Conservation (phyloP, 495 filamentous ascomycete genomes). For the Aspergillus saccharolyticus region DNA sequence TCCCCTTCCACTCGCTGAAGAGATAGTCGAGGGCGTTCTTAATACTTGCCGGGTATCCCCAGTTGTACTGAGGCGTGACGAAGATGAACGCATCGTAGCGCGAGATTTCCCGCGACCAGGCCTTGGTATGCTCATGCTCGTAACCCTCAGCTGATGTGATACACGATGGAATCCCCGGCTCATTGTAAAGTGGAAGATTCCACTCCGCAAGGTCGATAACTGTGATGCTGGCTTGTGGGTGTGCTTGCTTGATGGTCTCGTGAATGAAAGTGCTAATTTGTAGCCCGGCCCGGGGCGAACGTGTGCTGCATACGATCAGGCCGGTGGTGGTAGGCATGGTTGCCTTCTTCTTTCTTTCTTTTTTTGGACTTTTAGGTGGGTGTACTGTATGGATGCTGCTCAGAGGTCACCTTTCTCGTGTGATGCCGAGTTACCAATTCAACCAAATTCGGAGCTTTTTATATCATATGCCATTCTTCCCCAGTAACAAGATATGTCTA, state of each 20-base stretch:
- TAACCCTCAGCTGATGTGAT: slow-evolving; percentile 41
- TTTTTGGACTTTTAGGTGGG: neutral
- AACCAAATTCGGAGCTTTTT: neutral
- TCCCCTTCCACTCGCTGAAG: slow-evolving; percentile 54
- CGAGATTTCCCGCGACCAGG: slow-evolving; percentile 47
- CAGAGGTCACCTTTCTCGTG: too few relatives aligned
- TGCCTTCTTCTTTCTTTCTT: neutral
- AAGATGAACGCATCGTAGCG: slow-evolving; percentile 52
- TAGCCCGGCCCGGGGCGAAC: slow-evolving; percentile 8
- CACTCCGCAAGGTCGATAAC: slow-evolving; percentile 47
- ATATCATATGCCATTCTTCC: neutral
- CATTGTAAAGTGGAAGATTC: slow-evolving; percentile 54
- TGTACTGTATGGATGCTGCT: neutral
- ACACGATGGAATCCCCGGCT: slow-evolving; percentile 44
- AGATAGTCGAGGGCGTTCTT: slow-evolving; percentile 65
- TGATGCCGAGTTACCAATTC: neutral
- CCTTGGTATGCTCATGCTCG: slow-evolving; percentile 40
- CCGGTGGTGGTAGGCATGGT: slow-evolving; percentile 10
- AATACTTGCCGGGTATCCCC: slow-evolving; percentile 47
- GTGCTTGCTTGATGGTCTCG: slow-evolving; percentile 1
- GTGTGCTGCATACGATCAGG: slow-evolving; percentile 14
- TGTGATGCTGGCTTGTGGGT: neutral
- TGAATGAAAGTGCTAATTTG: slow-evolving; percentile 11
- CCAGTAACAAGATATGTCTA: neutral
- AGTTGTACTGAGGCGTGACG: slow-evolving; percentile 53